Conservation (phyloP, 2,329 filamentous ascomycete species). For the Bertia moriformis region DNA sequence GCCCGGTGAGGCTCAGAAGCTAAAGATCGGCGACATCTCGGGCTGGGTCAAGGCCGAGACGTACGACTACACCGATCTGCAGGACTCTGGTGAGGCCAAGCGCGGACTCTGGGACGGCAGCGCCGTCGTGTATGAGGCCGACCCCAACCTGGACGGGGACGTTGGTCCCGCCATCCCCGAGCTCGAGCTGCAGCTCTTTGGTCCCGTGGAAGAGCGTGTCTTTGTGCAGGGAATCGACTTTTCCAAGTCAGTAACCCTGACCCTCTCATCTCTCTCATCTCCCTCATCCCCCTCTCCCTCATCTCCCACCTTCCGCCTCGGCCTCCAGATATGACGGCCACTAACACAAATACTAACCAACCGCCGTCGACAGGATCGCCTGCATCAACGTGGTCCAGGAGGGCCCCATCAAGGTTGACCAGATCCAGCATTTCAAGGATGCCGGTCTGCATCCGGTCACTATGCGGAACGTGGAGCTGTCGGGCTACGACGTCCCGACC, state of each 20-base stretch:
- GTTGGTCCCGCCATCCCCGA: constrained; percentile 57
- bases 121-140: constrained; percentile 66
- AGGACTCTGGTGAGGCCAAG: constrained; percentile 4
- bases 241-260: constrained; percentile 31
- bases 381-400: constrained; percentile 42
- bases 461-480: constrained; percentile 60
- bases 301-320: constrained; percentile 5
- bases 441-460: constrained; percentile 78
- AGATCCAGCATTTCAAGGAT: constrained; percentile 47
- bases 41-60: constrained; percentile 30
- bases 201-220: constrained; percentile 31
- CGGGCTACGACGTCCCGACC: constrained; percentile 60
- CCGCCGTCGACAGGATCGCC: constrained; percentile 26
- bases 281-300: constrained; percentile 2
- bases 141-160: constrained; percentile 73
- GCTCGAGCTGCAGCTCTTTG: constrained; percentile 67
- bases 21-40: no score
- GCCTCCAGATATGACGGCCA: no score
- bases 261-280: constrained; percentile 4
- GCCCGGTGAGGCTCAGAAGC: constrained; percentile 5
- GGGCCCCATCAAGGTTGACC: constrained; percentile 32
- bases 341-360: constrained; percentile 11
- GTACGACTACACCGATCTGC: constrained; percentile 29
- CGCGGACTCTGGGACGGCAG: constrained; percentile 33
- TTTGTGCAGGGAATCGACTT: constrained; percentile 44